Conservation (phyloP, 148 eudicot species). For the Silene latifolia region DNA sequence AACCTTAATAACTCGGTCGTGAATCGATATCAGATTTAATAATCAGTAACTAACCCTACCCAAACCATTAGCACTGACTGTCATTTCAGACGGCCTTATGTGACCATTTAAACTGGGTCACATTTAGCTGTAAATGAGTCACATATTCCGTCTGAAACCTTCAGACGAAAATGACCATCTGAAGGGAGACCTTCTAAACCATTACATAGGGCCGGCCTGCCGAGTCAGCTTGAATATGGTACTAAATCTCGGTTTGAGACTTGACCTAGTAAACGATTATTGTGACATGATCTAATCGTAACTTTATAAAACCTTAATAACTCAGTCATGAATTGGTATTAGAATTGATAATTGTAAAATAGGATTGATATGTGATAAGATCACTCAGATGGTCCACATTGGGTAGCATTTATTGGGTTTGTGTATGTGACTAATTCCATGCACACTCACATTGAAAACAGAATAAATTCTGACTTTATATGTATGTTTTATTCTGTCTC, state of each 20-base stretch:
- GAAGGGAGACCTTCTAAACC: neutral
- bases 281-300: neutral
- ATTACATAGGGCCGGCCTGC: conserved; percentile 1
- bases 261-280: neutral
- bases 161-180: no score
- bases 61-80: no score
- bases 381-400: conserved; percentile 22
- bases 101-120: no score
- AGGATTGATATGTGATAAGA: conserved; percentile 7
- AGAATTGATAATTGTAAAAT: no score
- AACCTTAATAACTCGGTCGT: no score
- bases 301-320: neutral
- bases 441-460: conserved; percentile 30
- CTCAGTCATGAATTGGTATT: neutral
- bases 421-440: conserved; percentile 27
- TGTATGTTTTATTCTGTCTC: conserved; percentile 45
- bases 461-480: conserved; percentile 34
- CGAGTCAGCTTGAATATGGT: no score
- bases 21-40: no score
- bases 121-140: no score
- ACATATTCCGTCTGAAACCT: no score
- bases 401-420: conserved; percentile 21
- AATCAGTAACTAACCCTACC: no score
- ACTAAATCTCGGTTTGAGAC: neutral
- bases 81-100: no score